Evolutionary conservation across 1,284 basidiomycete genomes (phyloP).

Genomic region (Boletus holoroseus): DNA sequence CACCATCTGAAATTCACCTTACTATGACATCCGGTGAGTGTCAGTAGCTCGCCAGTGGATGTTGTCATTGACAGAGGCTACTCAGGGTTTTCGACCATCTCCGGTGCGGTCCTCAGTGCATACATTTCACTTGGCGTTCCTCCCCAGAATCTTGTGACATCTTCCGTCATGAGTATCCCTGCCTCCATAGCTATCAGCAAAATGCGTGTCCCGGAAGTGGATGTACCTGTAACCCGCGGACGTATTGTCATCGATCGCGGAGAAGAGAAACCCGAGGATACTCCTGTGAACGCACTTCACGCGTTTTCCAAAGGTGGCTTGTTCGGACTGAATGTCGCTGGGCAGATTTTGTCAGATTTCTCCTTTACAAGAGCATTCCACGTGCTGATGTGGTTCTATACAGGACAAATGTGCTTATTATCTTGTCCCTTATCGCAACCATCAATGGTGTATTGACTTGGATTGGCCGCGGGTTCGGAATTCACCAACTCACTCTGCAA

Average conservation of each 20-base stretch:
- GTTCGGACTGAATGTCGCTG: conserved; percentile 82
- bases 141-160: conserved; percentile 78
- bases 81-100: conserved; percentile 77
- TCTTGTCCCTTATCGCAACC: conserved; percentile 73
- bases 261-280: conserved; percentile 46
- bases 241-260: conserved; percentile 75
- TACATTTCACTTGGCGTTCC: conserved; percentile 84
- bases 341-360: conserved; percentile 66
- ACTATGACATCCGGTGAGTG: conserved; percentile 78
- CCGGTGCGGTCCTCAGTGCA: conserved; percentile 81
- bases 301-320: conserved; percentile 84
- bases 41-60: background rate
- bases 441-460: conserved; percentile 86
- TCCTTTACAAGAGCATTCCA: background rate
- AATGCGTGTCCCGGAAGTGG: conserved; percentile 75
- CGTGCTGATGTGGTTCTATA: conserved; percentile 1
- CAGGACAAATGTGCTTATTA: conserved; percentile 74
- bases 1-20: conserved; percentile 82
- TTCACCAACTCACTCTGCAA: conserved; percentile 77
- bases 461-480: conserved; percentile 83
- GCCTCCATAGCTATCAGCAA: conserved; percentile 91
- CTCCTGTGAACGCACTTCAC: conserved; percentile 74
- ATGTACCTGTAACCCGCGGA: conserved; percentile 83
- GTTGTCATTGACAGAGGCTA: conserved; percentile 6
- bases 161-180: conserved; percentile 92